These are phyloP conservation scores for Corylus americana DNA, from an alignment of 306 rosid species.

Conservation along the genomic window DNA sequence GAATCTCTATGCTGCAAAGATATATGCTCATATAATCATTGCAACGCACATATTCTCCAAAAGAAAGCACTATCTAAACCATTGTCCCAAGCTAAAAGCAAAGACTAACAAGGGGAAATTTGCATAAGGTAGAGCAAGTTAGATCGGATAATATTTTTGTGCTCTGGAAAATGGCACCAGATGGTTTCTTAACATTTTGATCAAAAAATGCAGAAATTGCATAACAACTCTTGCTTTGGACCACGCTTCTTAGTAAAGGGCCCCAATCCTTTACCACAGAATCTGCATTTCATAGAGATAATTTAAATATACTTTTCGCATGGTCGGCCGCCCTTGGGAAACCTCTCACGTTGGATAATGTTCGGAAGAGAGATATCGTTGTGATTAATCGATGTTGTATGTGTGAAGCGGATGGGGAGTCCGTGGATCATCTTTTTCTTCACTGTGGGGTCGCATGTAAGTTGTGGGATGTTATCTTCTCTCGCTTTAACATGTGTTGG, in stretches of 20 bases:
- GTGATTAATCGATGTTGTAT: too few relatives aligned
- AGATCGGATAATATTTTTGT: not conserved
- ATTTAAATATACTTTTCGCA: too few relatives aligned
- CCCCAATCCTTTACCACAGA: not conserved
- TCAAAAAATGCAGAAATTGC: not conserved
- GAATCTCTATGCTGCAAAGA: not conserved
- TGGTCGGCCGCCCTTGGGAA: too few relatives aligned
- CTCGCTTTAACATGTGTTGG: too few relatives aligned
- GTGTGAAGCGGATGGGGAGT: too few relatives aligned
- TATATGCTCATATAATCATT: not conserved
- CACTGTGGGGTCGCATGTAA: too few relatives aligned
- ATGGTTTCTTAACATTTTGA: not conserved
- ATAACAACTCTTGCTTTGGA: not conserved
- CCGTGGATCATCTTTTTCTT: too few relatives aligned
- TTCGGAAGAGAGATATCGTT: too few relatives aligned
- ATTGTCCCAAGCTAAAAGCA: not conserved
- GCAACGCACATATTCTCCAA: not conserved
- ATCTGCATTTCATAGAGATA: not conserved
- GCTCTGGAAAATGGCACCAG: not conserved
- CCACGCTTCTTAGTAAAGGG: not conserved
- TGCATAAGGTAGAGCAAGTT: too few relatives aligned
- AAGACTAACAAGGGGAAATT: too few relatives aligned
- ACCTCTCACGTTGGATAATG: too few relatives aligned
- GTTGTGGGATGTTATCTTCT: too few relatives aligned
- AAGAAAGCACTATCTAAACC: not conserved